Evolutionary conservation across 75 land plant species (phyloP), one percentile per base, ranked within the genome.

Genomic region (Adiantum capillusveneris): DNA sequence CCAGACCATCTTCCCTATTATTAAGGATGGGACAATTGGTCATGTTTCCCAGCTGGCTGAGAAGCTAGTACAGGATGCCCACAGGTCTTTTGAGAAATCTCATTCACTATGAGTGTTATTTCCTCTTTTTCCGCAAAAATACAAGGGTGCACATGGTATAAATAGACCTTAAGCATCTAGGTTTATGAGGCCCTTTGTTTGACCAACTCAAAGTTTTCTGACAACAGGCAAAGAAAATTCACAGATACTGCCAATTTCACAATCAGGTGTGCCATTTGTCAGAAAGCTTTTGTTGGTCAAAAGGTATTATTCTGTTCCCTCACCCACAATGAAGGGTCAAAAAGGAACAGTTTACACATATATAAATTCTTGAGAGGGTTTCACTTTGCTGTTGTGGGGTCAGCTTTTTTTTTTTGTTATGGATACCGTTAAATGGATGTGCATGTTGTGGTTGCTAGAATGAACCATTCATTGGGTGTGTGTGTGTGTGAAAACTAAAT

Each of bases 231-330:
- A 26, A 68, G 92, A 64, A 87, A 72, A 13, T 95, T 68, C 60
- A 95, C 99, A 0, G 99, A 95, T 65, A 95, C 99, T 26, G 79
- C 84, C 48, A 90, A 84, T 56, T 95, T 95, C 69, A 95, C 92
- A 7, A 59, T 95, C 65, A 85, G 99, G 0, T 95, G 99, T 64
- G 97, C 88, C 0, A 79, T 84, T 19, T 95, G 99, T 74, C 99
- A 95, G 67, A 84, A 79, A 56, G 99, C 92, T 39, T 76, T 95
- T 22, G 62, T 86, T 14, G 97, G 99, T 25, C 88, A 95, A 58
- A 80, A 81, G 92, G 99, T 95, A 46, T 6, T 34, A 20, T 26
- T 46, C 43, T 36, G 13, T 26, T n/a, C n/a, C n/a, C n/a, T n/a
- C n/a, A n/a, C n/a, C n/a, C n/a, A n/a, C n/a, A n/a, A n/a, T n/a